These are phyloP conservation scores for Leptoxyphium fumago DNA, from an alignment of 2,329 filamentous ascomycete species.

Conservation along the genomic window DNA sequence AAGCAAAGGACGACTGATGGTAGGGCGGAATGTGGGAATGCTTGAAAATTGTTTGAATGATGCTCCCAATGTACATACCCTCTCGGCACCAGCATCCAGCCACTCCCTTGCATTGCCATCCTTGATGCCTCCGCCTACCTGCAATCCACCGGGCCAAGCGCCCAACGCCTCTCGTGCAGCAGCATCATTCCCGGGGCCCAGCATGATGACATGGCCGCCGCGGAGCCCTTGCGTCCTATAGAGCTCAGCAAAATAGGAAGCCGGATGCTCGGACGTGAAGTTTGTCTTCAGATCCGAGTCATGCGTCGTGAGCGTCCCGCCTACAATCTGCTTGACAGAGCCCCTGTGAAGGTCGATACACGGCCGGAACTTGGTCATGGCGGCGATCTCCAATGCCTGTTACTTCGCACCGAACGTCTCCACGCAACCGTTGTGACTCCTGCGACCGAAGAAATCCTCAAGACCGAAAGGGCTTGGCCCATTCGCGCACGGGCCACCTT, in stretches of 20 bases:
- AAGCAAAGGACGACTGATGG: not conserved
- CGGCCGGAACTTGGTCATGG: slow-evolving; percentile 85
- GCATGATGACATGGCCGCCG: slow-evolving; percentile 92
- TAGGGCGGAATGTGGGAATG: no score
- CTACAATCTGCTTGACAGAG: slow-evolving; percentile 95
- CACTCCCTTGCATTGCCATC: slow-evolving; percentile 72
- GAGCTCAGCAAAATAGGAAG: slow-evolving; percentile 64
- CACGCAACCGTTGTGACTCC: no score
- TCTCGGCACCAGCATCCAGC: slow-evolving; percentile 78
- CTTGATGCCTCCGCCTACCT: slow-evolving; percentile 88
- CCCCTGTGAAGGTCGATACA: slow-evolving; percentile 98
- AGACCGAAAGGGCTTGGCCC: not conserved
- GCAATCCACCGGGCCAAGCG: slow-evolving; percentile 66
- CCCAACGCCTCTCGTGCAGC: slow-evolving; percentile 63
- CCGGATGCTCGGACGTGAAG: slow-evolving; percentile 72
- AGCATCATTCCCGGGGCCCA: slow-evolving; percentile 72
- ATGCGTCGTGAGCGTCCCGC: slow-evolving; percentile 62
- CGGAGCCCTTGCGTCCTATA: slow-evolving; percentile 61
- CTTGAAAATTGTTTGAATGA: not conserved
- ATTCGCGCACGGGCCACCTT: not conserved
- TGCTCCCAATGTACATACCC: slow-evolving; percentile 43
- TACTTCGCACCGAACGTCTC: no score
- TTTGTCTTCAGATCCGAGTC: slow-evolving; percentile 59
- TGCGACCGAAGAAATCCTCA: no score
- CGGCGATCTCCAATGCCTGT: not conserved